A percentile compares a stretch with the other conserved stretches of the same genome.
Conservation (phyloP, 2,329 filamentous ascomycete species). For the Ilyonectria mors-panacis region DNA sequence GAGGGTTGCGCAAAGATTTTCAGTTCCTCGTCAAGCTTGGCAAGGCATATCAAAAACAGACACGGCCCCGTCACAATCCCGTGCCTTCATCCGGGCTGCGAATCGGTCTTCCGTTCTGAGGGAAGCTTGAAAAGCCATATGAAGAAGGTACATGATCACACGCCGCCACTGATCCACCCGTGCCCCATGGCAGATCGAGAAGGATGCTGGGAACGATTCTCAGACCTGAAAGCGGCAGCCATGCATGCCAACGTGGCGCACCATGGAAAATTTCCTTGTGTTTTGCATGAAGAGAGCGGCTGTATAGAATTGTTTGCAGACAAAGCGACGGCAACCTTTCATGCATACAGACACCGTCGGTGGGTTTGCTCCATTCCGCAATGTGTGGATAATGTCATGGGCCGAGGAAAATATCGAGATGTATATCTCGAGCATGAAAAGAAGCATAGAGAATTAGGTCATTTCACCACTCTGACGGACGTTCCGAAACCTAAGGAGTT, state of each 20-base stretch:
- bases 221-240: neutral
- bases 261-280: too few relatives aligned
- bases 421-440: slow-evolving; percentile 5
- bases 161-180: neutral
- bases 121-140: slow-evolving; percentile 5
- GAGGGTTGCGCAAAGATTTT: slow-evolving; percentile 2
- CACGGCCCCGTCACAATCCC: neutral
- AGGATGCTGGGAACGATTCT: neutral
- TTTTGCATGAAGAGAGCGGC: too few relatives aligned
- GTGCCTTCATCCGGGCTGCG: slow-evolving; percentile 4
- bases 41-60: slow-evolving; percentile 4
- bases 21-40: slow-evolving; percentile 4
- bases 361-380: slow-evolving; percentile 8
- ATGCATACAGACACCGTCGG: slow-evolving; percentile 7
- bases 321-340: too few relatives aligned
- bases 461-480: slow-evolving; percentile 16
- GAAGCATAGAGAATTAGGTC: slow-evolving; percentile 12
- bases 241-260: too few relatives aligned
- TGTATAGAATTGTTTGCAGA: too few relatives aligned
- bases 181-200: neutral
- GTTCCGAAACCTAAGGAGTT: slow-evolving; percentile 16
- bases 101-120: slow-evolving; percentile 7
- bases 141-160: slow-evolving; percentile 7
- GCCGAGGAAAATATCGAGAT: slow-evolving; percentile 4
- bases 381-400: slow-evolving; percentile 3